Conservation (phyloP, 805 yeast genomes). For the Starmerella bacillaris region DNA sequence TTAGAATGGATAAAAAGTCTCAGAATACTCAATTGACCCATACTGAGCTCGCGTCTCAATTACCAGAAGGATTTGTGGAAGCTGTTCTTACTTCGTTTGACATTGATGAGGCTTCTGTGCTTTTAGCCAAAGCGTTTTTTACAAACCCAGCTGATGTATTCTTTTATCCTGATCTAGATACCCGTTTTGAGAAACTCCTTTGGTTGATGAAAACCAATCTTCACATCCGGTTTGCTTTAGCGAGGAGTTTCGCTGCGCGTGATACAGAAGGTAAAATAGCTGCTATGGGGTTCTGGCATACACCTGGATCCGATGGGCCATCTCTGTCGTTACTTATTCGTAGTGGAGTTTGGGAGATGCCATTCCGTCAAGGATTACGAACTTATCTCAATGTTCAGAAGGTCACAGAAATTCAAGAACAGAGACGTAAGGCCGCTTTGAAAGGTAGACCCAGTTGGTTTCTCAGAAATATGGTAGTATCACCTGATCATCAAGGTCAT, state of each 20-base stretch:
- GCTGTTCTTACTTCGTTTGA: neutral
- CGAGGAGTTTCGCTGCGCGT: neutral
- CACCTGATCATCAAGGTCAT: neutral
- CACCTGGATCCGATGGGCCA: neutral
- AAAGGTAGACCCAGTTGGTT: neutral
- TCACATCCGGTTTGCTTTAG: neutral
- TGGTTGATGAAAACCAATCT: neutral
- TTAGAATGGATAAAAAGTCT: no score
- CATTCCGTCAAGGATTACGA: neutral
- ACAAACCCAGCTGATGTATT: neutral
- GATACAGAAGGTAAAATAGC: neutral
- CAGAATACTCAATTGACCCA: no score
- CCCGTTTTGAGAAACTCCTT: neutral
- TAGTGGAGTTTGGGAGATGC: neutral
- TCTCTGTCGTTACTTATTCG: neutral
- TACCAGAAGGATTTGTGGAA: neutral
- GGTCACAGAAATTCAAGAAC: neutral
- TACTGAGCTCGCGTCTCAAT: no score
- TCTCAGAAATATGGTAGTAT: neutral
- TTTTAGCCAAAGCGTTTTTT: neutral
- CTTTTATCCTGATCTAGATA: neutral
- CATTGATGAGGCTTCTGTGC: neutral
- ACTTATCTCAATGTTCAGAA: neutral
- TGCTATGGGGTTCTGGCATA: neutral
- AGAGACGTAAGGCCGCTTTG: neutral